Evolutionary conservation across 2,329 filamentous ascomycete genomes (phyloP).

Genomic region (Verticillium nubilum): DNA sequence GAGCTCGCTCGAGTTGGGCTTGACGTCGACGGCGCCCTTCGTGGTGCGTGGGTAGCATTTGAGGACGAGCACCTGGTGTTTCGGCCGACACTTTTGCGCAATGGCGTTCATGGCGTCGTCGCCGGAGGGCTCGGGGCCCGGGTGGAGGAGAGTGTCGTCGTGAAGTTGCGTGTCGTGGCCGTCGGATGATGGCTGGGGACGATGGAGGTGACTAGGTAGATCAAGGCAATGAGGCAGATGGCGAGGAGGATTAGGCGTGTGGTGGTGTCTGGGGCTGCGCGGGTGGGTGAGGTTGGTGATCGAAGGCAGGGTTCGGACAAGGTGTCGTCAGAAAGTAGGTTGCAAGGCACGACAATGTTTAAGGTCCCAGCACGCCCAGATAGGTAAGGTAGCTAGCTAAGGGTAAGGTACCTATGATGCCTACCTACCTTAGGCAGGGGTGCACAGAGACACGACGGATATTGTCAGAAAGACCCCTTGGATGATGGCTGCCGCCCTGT

Average conservation of each 20-base stretch:
- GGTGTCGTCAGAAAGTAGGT: background rate
- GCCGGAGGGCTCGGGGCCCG: constrained; percentile 14
- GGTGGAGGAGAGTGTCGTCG: background rate
- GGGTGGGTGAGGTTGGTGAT: background rate
- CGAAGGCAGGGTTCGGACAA: background rate
- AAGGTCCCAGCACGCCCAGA: no score
- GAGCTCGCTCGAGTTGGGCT: constrained; percentile 93
- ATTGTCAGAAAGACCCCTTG: no score
- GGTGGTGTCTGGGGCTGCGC: background rate
- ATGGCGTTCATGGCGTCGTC: constrained; percentile 53
- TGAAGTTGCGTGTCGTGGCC: background rate
- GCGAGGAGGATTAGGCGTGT: background rate
- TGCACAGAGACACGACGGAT: no score
- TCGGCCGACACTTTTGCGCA: constrained; percentile 71
- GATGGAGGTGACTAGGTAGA: background rate
- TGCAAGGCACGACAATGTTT: no score
- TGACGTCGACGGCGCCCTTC: constrained; percentile 87
- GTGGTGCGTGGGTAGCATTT: constrained; percentile 94
- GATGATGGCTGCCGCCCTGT: no score
- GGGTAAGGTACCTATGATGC: no score
- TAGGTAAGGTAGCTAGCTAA: no score
- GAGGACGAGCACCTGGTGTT: constrained; percentile 92
- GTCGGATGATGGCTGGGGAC: background rate
- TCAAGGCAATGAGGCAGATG: background rate
- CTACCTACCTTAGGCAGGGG: no score